Evolutionary conservation across 306 rosid genomes (phyloP), one percentile per base, ranked within the genome.

Genomic region (Hippophae gyantsensis): DNA sequence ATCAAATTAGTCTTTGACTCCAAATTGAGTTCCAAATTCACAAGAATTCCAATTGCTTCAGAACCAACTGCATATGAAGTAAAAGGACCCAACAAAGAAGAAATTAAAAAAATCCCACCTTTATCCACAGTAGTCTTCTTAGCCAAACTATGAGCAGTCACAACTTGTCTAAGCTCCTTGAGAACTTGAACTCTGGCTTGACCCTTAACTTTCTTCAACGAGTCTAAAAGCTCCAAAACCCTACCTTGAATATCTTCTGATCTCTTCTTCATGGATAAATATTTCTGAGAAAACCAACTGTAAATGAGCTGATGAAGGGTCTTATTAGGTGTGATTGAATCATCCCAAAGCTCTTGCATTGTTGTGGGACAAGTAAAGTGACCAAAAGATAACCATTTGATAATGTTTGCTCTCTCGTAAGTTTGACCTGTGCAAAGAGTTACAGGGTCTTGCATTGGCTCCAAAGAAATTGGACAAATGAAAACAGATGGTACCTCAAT

Each of bases 341-440:
- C 76, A 60, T 84, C 94, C 96, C 96, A 88, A 12, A 88, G 87
- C 70, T 84, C 86, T 53, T 84, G 96, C 96, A 84, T 84, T 54
- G 94, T 88, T 0, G 96, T 82, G 73, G 96, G 96, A 10, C 96
- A 87, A 0, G 96, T 84, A 7, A 53, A 72, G 54, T 87, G 93
- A 10, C 96, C 95, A 65, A 87, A 63, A 56, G 80, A 76, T 57
- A 87, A 76, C 96, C 96, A 87, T 71, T 72, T 87, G 60, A 78
- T 76, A 42, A 87, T 84, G 67, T 82, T 87, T 76, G 82, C 65
- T 63, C 93, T 69, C 73, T 84, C 96, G 1, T 87, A 87, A 27
- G 96, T 87, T 69, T 84, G 96, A n/a, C 96, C 93, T 5, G 96
- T 87, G 80, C 93, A 87, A 42, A 87, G 84, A 26, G 96, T 87